Percentiles rank a stretch among this genome's conserved stretches.
phyloP scores from a whole-genome alignment of 2,329 filamentous ascomycete species.

The Penicillium nordicum region DNA sequence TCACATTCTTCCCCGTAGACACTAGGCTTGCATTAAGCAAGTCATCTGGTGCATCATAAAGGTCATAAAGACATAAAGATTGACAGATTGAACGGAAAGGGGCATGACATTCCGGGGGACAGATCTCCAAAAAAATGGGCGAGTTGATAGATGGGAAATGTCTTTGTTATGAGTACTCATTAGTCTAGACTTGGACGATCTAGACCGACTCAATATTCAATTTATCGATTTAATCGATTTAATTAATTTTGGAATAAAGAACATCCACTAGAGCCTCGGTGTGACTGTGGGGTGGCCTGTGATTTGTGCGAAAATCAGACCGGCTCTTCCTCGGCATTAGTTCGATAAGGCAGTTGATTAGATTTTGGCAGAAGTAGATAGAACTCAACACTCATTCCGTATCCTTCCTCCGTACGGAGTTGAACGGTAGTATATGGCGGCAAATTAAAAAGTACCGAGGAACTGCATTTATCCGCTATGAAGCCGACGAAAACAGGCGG shows the following conservation, averaged over 20 bases:
- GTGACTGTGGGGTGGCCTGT: not conserved
- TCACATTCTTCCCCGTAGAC: not conserved
- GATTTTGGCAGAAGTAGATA: not conserved
- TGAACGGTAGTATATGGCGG: not conserved
- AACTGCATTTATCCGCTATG: conserved; percentile 6
- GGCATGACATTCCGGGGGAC: not conserved
- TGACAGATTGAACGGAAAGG: not conserved
- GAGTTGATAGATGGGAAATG: conserved; percentile 1
- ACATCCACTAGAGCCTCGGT: not conserved
- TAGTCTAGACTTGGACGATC: conserved; percentile 1
- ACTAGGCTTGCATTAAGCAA: conserved; percentile 9
- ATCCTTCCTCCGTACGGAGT: not conserved
- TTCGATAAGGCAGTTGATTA: not conserved
- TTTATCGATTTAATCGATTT: not conserved
- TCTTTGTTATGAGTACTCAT: not conserved
- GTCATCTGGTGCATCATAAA: conserved; percentile 6
- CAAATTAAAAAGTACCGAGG: not conserved
- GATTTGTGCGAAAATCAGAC: conserved; percentile 14
- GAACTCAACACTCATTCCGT: not conserved
- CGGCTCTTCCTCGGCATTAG: not conserved
- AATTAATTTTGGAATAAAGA: not conserved
- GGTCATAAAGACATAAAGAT: not conserved
- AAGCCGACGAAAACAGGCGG: not conserved
- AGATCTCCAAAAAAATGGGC: not conserved
- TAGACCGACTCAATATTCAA: not conserved